These are phyloP conservation scores for Stylonectria norvegica DNA, from an alignment of 2,329 filamentous ascomycete species.

Conservation along the genomic window DNA sequence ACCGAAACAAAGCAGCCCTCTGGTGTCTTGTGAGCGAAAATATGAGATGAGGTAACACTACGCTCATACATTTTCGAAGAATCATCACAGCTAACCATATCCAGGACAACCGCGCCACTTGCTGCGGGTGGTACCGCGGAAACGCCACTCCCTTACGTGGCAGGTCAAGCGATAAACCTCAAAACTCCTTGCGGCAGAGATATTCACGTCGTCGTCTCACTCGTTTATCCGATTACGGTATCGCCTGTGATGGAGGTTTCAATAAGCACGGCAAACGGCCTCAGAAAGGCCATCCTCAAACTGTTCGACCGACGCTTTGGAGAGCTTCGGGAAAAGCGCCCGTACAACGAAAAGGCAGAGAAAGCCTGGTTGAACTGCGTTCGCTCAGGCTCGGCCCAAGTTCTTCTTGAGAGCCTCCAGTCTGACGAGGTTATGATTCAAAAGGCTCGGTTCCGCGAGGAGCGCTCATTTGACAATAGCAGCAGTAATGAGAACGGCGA, in stretches of 20 bases:
- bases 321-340: constrained; percentile 1
- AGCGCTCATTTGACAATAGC: too few relatives aligned
- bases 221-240: constrained; percentile 5
- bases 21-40: too few relatives aligned
- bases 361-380: constrained; percentile 8
- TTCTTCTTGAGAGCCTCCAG: constrained; percentile 4
- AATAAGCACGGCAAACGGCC: constrained; percentile 1
- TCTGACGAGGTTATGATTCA: constrained; percentile 2
- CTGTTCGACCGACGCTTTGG: constrained; percentile 12
- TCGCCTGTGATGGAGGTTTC: constrained; percentile 10
- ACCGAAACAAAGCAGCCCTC: too few relatives aligned
- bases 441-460: too few relatives aligned
- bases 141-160: constrained; percentile 6
- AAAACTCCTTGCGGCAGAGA: neutral
- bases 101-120: too few relatives aligned
- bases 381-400: constrained; percentile 9
- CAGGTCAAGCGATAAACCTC: constrained; percentile 7
- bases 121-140: too few relatives aligned
- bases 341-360: constrained; percentile 8
- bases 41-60: too few relatives aligned
- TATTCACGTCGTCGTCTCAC: constrained; percentile 7
- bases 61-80: too few relatives aligned
- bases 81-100: too few relatives aligned
- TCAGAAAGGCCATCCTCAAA: constrained; percentile 8
- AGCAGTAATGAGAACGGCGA: neutral